Percentiles rank a stretch among this genome's conserved stretches.
Evolutionary conservation across 1,284 basidiomycete genomes (phyloP).

Genomic region (Cryptococcus sp.): DNA sequence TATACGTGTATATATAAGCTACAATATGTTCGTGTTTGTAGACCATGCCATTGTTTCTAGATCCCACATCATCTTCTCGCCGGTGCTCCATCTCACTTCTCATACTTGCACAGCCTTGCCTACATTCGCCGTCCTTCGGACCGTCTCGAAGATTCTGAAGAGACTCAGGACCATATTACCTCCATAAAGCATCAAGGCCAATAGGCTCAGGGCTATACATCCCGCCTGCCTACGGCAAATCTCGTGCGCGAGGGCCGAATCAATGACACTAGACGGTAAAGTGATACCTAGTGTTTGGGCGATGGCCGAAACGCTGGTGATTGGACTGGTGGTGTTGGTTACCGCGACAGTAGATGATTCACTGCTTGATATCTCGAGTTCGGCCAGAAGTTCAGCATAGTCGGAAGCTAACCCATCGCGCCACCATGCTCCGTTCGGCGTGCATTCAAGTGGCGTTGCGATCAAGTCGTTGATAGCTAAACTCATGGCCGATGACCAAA

Average conservation of each 20-base stretch:
- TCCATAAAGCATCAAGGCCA: conserved; percentile 50
- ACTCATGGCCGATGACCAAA: conserved; percentile 51
- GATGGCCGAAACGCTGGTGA: conserved; percentile 1
- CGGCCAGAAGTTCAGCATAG: conserved; percentile 26
- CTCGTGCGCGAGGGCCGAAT: conserved; percentile 20
- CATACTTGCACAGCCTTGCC: conserved; percentile 19
- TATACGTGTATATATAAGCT: too few relatives aligned
- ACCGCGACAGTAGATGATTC: background rate
- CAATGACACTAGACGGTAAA: conserved; percentile 23
- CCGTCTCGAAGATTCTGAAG: conserved; percentile 56
- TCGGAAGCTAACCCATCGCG: conserved; percentile 15
- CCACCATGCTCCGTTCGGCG: conserved; percentile 46
- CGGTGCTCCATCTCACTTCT: too few relatives aligned
- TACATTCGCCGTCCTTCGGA: conserved; percentile 45
- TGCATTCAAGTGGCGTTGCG: conserved; percentile 58
- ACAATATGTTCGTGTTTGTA: too few relatives aligned
- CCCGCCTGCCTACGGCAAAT: conserved; percentile 53
- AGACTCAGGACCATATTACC: conserved; percentile 55
- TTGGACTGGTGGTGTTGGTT: background rate
- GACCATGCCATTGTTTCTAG: too few relatives aligned
- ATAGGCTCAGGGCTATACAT: conserved; percentile 46
- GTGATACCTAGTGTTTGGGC: conserved; percentile 28
- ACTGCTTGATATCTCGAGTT: conserved; percentile 2
- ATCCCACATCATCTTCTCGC: too few relatives aligned
- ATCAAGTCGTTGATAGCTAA: conserved; percentile 60